phyloP scores from a whole-genome alignment of 495 filamentous ascomycete species.

The Tuber melanosporum region DNA sequence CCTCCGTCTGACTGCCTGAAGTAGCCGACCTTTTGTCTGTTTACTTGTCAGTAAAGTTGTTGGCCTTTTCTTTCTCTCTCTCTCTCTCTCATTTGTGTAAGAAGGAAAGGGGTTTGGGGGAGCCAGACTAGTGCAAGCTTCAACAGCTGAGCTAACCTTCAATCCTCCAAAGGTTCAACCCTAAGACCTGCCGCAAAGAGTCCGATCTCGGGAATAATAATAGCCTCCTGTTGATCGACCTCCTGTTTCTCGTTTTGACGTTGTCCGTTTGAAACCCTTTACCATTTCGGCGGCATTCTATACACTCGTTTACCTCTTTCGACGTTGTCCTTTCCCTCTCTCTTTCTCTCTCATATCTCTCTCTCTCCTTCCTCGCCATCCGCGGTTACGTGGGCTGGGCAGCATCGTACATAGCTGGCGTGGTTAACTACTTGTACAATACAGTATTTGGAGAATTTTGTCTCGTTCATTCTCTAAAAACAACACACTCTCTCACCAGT shows the following conservation, averaged over 20 bases:
- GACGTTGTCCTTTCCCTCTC: slow-evolving; percentile 15
- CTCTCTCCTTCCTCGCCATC: slow-evolving; percentile 32
- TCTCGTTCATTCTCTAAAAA: slow-evolving; percentile 13
- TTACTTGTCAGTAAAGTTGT: neutral
- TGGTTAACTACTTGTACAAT: slow-evolving; percentile 21
- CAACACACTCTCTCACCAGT: neutral
- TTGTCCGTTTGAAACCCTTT: slow-evolving; percentile 30
- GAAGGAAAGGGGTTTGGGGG: neutral
- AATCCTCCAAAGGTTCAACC: neutral
- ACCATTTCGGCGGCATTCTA: slow-evolving; percentile 31
- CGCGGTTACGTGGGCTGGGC: slow-evolving; percentile 28
- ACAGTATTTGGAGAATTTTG: slow-evolving; percentile 10
- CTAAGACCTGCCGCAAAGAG: neutral
- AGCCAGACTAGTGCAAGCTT: neutral
- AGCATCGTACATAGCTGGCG: slow-evolving; percentile 27
- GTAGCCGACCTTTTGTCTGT: neutral
- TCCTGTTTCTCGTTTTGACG: slow-evolving; percentile 28
- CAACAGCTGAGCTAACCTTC: neutral
- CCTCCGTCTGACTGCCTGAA: neutral
- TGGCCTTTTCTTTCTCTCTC: neutral
- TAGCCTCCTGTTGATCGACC: slow-evolving; percentile 16
- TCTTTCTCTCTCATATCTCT: slow-evolving; percentile 19
- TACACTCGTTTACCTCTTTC: slow-evolving; percentile 28
- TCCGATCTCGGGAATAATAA: neutral
- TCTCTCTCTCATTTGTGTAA: neutral